Evolutionary conservation across 352 stramenopile genomes (phyloP).

Genomic region (Pythium dissimile): DNA sequence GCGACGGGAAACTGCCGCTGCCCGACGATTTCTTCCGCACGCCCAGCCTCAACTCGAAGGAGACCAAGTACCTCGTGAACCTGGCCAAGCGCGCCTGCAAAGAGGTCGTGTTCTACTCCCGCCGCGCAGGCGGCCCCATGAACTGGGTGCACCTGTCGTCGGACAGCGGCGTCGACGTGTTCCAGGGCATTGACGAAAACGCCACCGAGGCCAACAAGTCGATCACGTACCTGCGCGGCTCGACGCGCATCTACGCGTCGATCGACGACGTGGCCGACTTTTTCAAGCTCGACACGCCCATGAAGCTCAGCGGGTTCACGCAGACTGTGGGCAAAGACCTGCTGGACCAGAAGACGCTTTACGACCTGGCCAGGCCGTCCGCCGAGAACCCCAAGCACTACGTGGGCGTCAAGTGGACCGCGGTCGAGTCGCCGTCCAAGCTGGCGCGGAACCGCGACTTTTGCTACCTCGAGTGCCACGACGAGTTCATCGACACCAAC

Average conservation of each 20-base stretch:
- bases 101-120: slow-evolving; percentile 84
- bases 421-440: slow-evolving; percentile 70
- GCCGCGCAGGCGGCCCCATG: slow-evolving; percentile 60
- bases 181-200: slow-evolving; percentile 60
- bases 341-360: slow-evolving; percentile 74
- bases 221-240: slow-evolving; percentile 67
- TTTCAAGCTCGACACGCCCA: slow-evolving; percentile 68
- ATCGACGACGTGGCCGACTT: slow-evolving; percentile 81
- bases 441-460: slow-evolving; percentile 79
- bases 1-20: slow-evolving; percentile 46
- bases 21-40: slow-evolving; percentile 67
- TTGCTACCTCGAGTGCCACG: slow-evolving; percentile 81
- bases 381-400: slow-evolving; percentile 79
- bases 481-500: slow-evolving; percentile 80
- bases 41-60: slow-evolving; percentile 54
- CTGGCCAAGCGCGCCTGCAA: slow-evolving; percentile 80
- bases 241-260: slow-evolving; percentile 68
- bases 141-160: slow-evolving; percentile 75
- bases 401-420: slow-evolving; percentile 81
- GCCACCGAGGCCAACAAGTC: slow-evolving; percentile 21
- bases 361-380: slow-evolving; percentile 58
- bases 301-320: slow-evolving; percentile 64
- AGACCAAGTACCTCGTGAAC: slow-evolving; percentile 62
- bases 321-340: slow-evolving; percentile 76
- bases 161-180: slow-evolving; percentile 69